Conservation (phyloP, 441 rosid species). For the Erysimum cheiri region DNA sequence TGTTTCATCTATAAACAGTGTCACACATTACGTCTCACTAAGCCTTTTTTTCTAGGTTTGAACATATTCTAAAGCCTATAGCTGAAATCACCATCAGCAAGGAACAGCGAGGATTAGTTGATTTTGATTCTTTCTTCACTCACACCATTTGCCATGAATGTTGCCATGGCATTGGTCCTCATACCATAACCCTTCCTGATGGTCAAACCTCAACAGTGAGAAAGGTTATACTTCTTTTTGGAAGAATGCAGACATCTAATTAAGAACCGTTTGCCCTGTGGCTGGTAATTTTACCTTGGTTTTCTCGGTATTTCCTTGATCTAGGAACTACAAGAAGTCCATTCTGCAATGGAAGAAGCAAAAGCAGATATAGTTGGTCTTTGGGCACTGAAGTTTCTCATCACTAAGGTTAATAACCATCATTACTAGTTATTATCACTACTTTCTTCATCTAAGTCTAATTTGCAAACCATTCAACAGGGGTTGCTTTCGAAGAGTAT, state of each 20-base stretch:
- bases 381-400: slow-evolving; percentile 91
- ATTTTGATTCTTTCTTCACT: slow-evolving; percentile 96
- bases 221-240: slow-evolving; percentile 59
- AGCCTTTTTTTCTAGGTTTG: slow-evolving; percentile 60
- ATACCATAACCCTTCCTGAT: slow-evolving; percentile 84
- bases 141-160: slow-evolving; percentile 96
- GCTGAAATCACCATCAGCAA: slow-evolving; percentile 69
- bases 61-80: slow-evolving; percentile 85
- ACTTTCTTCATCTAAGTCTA: background rate
- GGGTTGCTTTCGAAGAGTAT: slow-evolving; percentile 70
- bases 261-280: background rate
- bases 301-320: slow-evolving; percentile 12
- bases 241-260: slow-evolving; percentile 15
- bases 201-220: slow-evolving; percentile 89
- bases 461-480: slow-evolving; percentile 48
- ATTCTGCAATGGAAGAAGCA: slow-evolving; percentile 94
- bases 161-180: slow-evolving; percentile 98
- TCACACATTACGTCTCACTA: slow-evolving; percentile 24
- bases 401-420: slow-evolving; percentile 60
- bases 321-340: slow-evolving; percentile 95
- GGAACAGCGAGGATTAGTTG: slow-evolving; percentile 81
- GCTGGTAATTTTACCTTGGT: slow-evolving; percentile 6
- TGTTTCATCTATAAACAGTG: slow-evolving; percentile 23
- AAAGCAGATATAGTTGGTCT: slow-evolving; percentile 98
- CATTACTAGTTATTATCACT: slow-evolving; percentile 20